Evolutionary conservation across 352 stramenopile genomes (phyloP), one percentile per base, ranked within the genome.

Genomic region (Globisporangium orthogonon): DNA sequence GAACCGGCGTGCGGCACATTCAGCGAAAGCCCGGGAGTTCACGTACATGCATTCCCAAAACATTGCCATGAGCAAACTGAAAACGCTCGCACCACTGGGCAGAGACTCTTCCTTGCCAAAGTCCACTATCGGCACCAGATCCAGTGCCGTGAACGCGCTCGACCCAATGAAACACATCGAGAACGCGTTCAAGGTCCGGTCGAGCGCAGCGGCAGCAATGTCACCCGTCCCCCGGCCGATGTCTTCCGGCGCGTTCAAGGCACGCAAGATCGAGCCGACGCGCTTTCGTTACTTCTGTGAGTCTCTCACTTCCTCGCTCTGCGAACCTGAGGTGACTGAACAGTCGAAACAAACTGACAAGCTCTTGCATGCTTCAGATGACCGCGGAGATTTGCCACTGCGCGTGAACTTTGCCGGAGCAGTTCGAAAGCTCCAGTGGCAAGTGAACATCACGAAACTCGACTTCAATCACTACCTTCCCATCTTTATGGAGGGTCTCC

Each of bases 401-500:
- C 76, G 82, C 4, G 74, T 92, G 39, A 87, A 87, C 56, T 92
- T 92, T 59, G 73, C 74, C 0, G 82, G 79, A 1, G 82, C 79
- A 1, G 78, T 90, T 23, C 77, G 82, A 50, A 92, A 90, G 67
- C 65, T 89, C 0, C 76, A 87, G 58, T 89, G 77, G 77, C 75
- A 83, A 35, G 70, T 83, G 5, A 73, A 89, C 54, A 43, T 90
- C 50, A 63, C 72, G 29, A 69, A 83, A 37, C 67, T 96, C 23
- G 86, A 96, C 68, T 96, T 90, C 66, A 60, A 69, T 0, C 82
- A 92, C 67, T 97, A 97, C 60, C 59, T 98, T 50, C 91, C 91
- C 7, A 66, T 97, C 43, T 98, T 98, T 71, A 92, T 97, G 67
- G 91, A 98, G 54, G 91, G 91, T 0, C 64, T 97, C 5, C 83